Evolutionary conservation across 169 alveolate species (phyloP), one percentile per base, ranked within the genome.

Genomic region (Besnoitia besnoiti): DNA sequence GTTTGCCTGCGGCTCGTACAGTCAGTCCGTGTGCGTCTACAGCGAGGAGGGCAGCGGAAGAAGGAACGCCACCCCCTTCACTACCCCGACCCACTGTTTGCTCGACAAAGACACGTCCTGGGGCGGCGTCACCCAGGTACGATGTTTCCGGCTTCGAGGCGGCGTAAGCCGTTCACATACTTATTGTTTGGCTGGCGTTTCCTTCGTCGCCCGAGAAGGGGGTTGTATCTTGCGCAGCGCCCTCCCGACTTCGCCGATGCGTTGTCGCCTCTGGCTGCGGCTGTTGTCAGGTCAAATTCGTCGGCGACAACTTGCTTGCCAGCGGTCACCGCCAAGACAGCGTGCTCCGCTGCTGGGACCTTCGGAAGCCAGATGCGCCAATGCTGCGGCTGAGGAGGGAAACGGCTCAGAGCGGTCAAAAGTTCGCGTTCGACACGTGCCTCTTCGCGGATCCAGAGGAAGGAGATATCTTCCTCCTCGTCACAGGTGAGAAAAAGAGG

Each of bases 301-400:
- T 40, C 4, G 77, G 61, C 8, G 94, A 85, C 30, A 5, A 62
- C 21, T 42, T 85, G 91, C 50, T 91, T n/a, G 79, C 82, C 35
- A 82, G 91, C 44, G 94, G 94, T 24, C 94, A 91, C 46, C 90
- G 94, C 42, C 92, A 91, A 40, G 94, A 91, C 47, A 59, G 51
- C 24, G 8, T n/a, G 59, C 19, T 91, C 33, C 82, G 94, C 51
- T 91, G 90, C 91, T 91, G 94, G 94, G 94, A 91, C 33, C 46
- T 91, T 27, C 42, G 94, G 35, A 24, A 27, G 33, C 76, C 85
- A 40, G 49, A 40, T 21, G 40, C 75, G n/a, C 92, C 91, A 14
- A 85, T 91, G 21, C 19, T 37, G 14, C 94, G 94, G 10, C 85
- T 91, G 62, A 8, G 5, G 37, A 10, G 91, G 19, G 40, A 40